Evolutionary conservation across 306 rosid species (phyloP), one percentile per base, ranked within the genome.

Genomic region (Urtica urens): DNA sequence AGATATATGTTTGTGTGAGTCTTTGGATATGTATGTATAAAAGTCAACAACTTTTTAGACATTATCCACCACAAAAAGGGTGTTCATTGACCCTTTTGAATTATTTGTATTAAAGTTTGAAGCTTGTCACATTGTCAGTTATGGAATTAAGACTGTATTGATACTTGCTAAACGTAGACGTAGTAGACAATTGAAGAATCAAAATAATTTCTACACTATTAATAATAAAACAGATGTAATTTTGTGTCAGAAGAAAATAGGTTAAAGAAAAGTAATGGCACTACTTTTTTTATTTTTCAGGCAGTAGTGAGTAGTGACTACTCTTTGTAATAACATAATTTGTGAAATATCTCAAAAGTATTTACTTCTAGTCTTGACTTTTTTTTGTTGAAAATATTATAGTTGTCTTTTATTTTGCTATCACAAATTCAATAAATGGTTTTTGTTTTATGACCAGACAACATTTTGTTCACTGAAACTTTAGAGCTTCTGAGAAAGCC

Each of bases 381-480:
- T 35, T 35, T 35, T 35, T n/a, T n/a, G n/a, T n/a, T n/a, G n/a
- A 33, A 27, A 47, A 37, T 43, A 35, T 35, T 3, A 40, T 35
- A 51, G 46, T 28, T 31, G 31, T 25, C 9, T 39, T 56, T 55
- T 76, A n/a, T 30, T 30, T 50, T 67, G 46, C 74, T 51, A 27
- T 54, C 69, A 61, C 57, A 70, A 69, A 60, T 38, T 34, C 64
- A 52, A 55, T 66, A 55, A 55, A 72, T 66, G 60, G 65, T 56
- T 60, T 58, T 51, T 47, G 44, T 58, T 52, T 60, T 57, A 69
- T 69, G 67, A 66, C 67, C 70, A 43, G 62, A 67, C 74, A 65
- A 67, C 73, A 67, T 74, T 62, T 67, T 35, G 15, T 53, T 55
- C 81, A 72, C 75, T 70, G 75, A 78, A 83, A 67, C 66, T 53